Evolutionary conservation across 2,329 filamentous ascomycete species (phyloP).

Genomic region (Venturia pyrina): DNA sequence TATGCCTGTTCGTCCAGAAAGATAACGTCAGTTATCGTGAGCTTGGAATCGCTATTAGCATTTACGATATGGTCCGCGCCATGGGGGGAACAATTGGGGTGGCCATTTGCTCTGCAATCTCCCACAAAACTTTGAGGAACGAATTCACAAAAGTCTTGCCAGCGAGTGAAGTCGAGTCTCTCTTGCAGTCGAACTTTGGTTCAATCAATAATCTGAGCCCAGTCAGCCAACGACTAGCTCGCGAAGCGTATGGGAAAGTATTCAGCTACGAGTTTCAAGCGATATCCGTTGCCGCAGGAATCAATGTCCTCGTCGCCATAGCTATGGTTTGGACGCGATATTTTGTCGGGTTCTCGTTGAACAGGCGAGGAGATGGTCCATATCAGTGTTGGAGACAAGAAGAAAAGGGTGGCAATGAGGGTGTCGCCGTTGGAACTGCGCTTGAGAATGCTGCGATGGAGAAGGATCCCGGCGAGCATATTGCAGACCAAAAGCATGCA

Average conservation of each 20-base stretch:
- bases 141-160: neutral
- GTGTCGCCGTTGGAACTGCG: neutral
- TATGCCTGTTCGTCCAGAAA: neutral
- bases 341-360: neutral
- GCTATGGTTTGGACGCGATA: conserved; percentile 1
- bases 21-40: neutral
- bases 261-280: neutral
- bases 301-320: neutral
- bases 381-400: neutral
- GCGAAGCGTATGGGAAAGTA: neutral
- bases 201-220: neutral
- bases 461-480: neutral
- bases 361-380: neutral
- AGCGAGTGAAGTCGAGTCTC: neutral
- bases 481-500: neutral
- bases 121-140: neutral
- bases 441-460: neutral
- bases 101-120: neutral
- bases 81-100: neutral
- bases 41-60: neutral
- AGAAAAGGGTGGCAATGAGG: neutral
- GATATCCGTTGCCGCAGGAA: neutral
- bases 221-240: neutral
- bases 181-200: neutral
- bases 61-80: neutral